These are phyloP conservation scores for Salix brachista DNA, from an alignment of 345 rosid species.

Conservation along the genomic window DNA sequence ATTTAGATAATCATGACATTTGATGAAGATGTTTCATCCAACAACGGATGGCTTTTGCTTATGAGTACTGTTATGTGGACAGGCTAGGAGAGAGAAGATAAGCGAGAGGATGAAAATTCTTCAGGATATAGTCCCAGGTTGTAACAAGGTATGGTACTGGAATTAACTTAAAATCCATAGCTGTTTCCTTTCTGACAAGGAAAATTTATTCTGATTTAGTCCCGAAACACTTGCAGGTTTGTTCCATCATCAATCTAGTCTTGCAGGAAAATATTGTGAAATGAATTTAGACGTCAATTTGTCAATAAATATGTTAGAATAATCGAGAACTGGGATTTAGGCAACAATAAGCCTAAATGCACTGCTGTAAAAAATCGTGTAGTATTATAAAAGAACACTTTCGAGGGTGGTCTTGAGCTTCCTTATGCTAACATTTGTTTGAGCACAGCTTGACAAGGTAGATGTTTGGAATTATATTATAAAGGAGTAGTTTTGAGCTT, in stretches of 20 bases:
- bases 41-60: conserved; percentile 12
- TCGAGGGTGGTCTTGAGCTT: background rate
- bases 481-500: background rate
- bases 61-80: conserved; percentile 15
- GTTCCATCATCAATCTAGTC: background rate
- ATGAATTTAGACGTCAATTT: background rate
- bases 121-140: conserved; percentile 91
- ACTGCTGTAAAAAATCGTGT: background rate
- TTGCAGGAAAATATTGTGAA: background rate
- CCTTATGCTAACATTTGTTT: background rate
- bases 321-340: background rate
- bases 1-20: background rate
- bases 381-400: background rate
- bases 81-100: conserved; percentile 95
- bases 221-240: background rate
- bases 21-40: background rate
- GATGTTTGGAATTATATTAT: background rate
- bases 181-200: background rate
- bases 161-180: background rate
- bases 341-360: background rate
- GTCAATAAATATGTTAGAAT: background rate
- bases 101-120: conserved; percentile 90
- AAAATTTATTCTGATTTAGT: background rate
- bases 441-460: background rate
- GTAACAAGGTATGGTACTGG: conserved; percentile 60